Base-by-base conservation (phyloP, 345 rosid species). In the Aethionema arabicum region DNA sequence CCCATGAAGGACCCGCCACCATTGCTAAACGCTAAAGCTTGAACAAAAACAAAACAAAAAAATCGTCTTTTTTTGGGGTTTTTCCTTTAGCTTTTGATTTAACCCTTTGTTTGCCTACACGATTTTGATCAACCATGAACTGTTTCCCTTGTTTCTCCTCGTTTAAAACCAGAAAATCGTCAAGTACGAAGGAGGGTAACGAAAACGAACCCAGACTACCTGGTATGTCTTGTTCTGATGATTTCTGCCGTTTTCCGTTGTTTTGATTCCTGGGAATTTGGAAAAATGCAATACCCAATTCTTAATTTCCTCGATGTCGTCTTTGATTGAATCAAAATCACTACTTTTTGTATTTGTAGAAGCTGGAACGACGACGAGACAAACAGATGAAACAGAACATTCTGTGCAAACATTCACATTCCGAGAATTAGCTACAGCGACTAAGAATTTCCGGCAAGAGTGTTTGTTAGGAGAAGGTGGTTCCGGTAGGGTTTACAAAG, bases 391-490 rank as follows among this genome's bases (percentile, higher is more conserved):
- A 16, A 32, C 55, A 47, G 77, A 37, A 53, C 38, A 43, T n/a
- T 13, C 4, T 0, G 67, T 64, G 40, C 40, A 40, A 46, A 76
- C 0, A 38, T 71, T 82, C 43, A 79, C 78, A 6, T 85, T 90
- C 59, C 82, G 88, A 0, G 95, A 90, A 37, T 72, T 90, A 27
- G 90, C 87, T 3, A 46, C 90, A 3, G 95, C 95, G 3, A 90
- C 97, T 9, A 83, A 69, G 63, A 90, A 85, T 66, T 90, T 90
- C 73, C 79, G 84, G 3, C 83, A 82, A 13, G 95, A 83, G 37
- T 79, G 81, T 63, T 73, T 87, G 33, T 35, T 90, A 33, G 95
- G 92, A 32, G 97, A 90, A 77, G 92, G 95, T 40, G 90, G 90
- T 44, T 85, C 85, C 16, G 95, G 97, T 42, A 82, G 83, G 46